phyloP scores from a whole-genome alignment of 305 asterid genomes.

The Euphrasia arctica region DNA sequence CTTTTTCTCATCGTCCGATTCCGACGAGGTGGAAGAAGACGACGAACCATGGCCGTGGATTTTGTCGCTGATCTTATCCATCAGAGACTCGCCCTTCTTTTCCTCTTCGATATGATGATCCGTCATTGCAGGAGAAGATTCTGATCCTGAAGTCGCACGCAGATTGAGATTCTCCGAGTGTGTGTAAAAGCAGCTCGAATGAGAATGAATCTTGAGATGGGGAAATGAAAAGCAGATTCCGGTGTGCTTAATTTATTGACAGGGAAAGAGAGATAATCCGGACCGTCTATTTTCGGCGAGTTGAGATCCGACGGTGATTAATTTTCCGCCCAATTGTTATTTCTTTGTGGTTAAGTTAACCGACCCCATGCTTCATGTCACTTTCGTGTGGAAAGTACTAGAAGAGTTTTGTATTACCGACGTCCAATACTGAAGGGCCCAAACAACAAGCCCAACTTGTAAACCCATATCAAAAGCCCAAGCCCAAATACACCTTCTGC shows the following conservation, averaged over 20 bases:
- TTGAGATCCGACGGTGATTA: not conserved
- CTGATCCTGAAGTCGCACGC: conserved; percentile 17
- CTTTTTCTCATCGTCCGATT: conserved; percentile 48
- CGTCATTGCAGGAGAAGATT: conserved; percentile 29
- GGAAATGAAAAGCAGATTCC: conserved; percentile 13
- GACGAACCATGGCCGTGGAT: conserved; percentile 42
- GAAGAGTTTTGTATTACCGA: not conserved
- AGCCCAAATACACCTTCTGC: not conserved
- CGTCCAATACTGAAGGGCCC: not conserved
- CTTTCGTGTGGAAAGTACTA: not conserved
- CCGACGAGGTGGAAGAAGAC: conserved; percentile 51
- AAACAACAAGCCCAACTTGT: not conserved
- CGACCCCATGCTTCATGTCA: not conserved
- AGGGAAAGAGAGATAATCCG: conserved; percentile 26
- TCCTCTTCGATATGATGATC: conserved; percentile 55
- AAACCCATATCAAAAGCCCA: not conserved
- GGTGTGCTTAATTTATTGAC: not conserved
- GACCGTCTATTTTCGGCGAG: conserved; percentile 22
- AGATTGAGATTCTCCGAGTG: conserved; percentile 24
- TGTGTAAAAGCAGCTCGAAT: conserved; percentile 12
- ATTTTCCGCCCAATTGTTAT: not conserved
- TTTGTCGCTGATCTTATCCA: conserved; percentile 53
- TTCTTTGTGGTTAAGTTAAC: conserved; percentile 34
- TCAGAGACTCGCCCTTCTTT: conserved; percentile 47
- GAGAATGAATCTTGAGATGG: conserved; percentile 27